Evolutionary conservation across 1,139 yeast species (phyloP).

Genomic region (Blastobotrys apis): DNA sequence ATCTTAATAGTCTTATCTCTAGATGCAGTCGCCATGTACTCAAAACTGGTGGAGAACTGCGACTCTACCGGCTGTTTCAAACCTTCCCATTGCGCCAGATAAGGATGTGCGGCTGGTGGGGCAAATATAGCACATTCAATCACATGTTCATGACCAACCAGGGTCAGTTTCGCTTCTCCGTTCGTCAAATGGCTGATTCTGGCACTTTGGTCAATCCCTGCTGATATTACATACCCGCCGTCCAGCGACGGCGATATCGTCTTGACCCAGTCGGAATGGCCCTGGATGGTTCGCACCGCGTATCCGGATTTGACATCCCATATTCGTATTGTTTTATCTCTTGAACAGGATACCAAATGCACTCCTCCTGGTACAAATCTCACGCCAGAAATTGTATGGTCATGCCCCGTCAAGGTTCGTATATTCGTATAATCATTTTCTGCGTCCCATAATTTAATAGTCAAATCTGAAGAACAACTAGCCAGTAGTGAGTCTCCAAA

Average conservation of each 20-base stretch:
- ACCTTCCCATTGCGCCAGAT: constrained; percentile 48
- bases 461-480: constrained; percentile 70
- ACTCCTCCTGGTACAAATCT: constrained; percentile 47
- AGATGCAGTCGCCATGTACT: constrained; percentile 65
- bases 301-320: constrained; percentile 78
- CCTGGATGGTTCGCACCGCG: constrained; percentile 60
- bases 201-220: constrained; percentile 77
- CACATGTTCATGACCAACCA: constrained; percentile 80
- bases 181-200: constrained; percentile 58
- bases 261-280: constrained; percentile 90
- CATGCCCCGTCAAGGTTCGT: constrained; percentile 80
- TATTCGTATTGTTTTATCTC: constrained; percentile 67
- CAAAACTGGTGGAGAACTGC: constrained; percentile 26
- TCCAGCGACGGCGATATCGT: constrained; percentile 48
- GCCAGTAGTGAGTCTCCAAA: constrained; percentile 51
- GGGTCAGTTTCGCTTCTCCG: constrained; percentile 63
- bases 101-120: constrained; percentile 49
- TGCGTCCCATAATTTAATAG: constrained; percentile 68
- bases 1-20: constrained; percentile 72
- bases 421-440: constrained; percentile 49
- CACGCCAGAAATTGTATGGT: constrained; percentile 73
- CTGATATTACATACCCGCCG: constrained; percentile 64
- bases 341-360: constrained; percentile 63
- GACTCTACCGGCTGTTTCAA: constrained; percentile 26
- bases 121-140: constrained; percentile 70